These are phyloP conservation scores for Chlamydomonas sphaeroides DNA, from an alignment of 139 green algal genomes.

Conservation along the genomic window DNA sequence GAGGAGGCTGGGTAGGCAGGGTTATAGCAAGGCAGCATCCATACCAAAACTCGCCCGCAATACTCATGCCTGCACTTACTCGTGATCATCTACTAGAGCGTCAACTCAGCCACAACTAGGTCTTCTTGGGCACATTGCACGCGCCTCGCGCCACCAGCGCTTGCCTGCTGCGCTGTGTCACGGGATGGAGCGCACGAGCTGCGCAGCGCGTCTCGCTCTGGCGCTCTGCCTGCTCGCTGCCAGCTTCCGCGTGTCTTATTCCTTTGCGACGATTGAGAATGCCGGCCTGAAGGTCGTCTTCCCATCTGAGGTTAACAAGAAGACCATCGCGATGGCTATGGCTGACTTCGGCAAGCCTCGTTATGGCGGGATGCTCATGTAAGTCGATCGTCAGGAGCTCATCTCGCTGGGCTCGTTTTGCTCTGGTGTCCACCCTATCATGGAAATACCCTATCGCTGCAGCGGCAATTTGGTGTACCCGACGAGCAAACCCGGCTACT, in stretches of 20 bases:
- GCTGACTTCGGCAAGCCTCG: constrained; percentile 79
- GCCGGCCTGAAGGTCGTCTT: constrained; percentile 16
- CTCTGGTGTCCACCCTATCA: no score
- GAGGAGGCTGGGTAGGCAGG: no score
- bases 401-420: no score
- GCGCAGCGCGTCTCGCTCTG: not conserved
- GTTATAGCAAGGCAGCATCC: no score
- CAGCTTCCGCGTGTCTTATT: not conserved
- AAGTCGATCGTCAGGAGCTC: constrained; percentile 2
- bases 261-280: not conserved
- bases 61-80: no score
- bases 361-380: constrained; percentile 75
- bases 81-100: no score
- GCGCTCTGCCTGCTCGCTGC: not conserved
- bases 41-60: no score
- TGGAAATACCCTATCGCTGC: not conserved
- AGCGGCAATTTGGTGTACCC: constrained; percentile 57
- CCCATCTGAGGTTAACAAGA: not conserved
- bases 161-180: no score
- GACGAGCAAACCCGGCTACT: constrained; percentile 22
- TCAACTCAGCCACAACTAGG: no score
- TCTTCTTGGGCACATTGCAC: no score
- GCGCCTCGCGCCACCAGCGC: no score
- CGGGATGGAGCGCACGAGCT: no score
- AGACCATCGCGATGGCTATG: constrained; percentile 62